Conservation (phyloP, 805 yeast genomes). For the Wickerhamomyces alni region DNA sequence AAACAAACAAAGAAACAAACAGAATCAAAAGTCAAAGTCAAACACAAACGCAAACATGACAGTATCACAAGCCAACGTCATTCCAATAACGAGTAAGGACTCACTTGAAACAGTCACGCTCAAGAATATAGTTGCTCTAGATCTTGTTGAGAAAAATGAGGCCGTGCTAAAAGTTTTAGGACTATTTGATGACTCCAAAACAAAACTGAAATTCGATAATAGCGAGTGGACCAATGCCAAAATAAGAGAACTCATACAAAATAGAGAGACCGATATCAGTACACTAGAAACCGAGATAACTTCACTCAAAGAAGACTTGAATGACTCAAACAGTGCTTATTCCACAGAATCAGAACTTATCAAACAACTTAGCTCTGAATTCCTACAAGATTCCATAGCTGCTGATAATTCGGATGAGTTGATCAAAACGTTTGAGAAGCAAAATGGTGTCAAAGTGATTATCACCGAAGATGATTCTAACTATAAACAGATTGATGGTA, state of each 20-base stretch:
- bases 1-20: not conserved
- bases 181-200: constrained; percentile 14
- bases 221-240: constrained; percentile 6
- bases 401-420: constrained; percentile 11
- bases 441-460: constrained; percentile 11
- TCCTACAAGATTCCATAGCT: constrained; percentile 10
- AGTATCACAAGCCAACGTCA: constrained; percentile 14
- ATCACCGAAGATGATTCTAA: constrained; percentile 3
- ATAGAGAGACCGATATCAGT: constrained; percentile 5
- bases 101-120: constrained; percentile 20
- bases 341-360: constrained; percentile 8
- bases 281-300: constrained; percentile 6
- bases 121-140: constrained; percentile 22
- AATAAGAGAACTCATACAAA: constrained; percentile 5
- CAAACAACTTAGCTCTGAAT: constrained; percentile 14
- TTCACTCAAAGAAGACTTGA: constrained; percentile 4
- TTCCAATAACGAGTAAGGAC: constrained; percentile 10
- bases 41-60: constrained; percentile 8
- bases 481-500: constrained; percentile 4
- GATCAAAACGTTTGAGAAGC: constrained; percentile 10
- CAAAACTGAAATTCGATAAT: not conserved
- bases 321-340: not conserved
- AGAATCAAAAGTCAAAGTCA: not conserved
- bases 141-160: constrained; percentile 21
- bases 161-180: constrained; percentile 15